phyloP scores from a whole-genome alignment of 2,329 filamentous ascomycete species.

The Arthrobotrys entomopaga region DNA sequence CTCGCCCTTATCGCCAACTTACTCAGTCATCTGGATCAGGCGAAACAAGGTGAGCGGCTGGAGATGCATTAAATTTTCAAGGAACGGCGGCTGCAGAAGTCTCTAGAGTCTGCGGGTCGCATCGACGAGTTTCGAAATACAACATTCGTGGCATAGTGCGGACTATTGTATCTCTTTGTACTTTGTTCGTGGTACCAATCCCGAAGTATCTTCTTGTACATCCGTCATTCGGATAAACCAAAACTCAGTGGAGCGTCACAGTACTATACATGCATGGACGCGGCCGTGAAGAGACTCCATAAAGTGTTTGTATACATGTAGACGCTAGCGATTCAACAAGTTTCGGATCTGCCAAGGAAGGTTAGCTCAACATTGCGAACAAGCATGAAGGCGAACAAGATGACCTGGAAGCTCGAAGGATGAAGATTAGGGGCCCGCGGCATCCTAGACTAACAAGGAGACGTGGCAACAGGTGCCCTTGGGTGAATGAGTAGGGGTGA shows the following conservation, averaged over 20 bases:
- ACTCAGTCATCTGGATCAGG: too few species aligned
- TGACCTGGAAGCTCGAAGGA: too few species aligned
- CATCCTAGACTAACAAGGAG: too few species aligned
- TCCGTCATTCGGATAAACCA: neutral
- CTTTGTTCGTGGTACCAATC: conserved; percentile 9
- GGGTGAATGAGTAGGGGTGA: too few species aligned
- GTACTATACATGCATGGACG: neutral
- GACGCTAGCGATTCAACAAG: neutral
- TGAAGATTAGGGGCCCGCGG: too few species aligned
- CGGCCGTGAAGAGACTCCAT: neutral
- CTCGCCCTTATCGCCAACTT: too few species aligned
- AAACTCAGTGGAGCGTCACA: neutral
- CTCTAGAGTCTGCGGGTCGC: too few species aligned
- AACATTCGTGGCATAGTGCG: conserved; percentile 17
- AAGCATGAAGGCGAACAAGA: neutral
- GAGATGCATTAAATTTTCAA: too few species aligned
- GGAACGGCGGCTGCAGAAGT: too few species aligned
- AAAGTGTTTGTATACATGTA: neutral
- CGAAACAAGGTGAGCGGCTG: too few species aligned
- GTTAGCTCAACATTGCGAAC: neutral
- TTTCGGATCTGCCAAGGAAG: neutral
- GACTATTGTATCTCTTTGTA: neutral
- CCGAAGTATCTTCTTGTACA: neutral
- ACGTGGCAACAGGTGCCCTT: conserved; percentile 11
- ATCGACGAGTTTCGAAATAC: conserved; percentile 17